These are phyloP conservation scores for Yarrowia divulgata DNA, from an alignment of 805 yeast species.

Conservation along the genomic window DNA sequence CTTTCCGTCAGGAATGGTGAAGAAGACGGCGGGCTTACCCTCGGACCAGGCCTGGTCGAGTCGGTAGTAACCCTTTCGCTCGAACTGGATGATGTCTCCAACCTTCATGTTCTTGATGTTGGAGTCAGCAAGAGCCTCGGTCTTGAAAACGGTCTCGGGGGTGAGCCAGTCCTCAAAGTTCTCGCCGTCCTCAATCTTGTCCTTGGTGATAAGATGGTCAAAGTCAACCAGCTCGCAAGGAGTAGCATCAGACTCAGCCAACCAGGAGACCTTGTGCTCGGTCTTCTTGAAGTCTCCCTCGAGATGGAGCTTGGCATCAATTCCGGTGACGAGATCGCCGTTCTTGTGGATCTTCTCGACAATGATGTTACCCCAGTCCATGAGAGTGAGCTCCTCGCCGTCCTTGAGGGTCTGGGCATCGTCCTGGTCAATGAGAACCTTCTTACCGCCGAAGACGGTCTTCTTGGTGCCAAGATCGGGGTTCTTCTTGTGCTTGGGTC, in stretches of 20 bases:
- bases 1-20: conserved; percentile 96
- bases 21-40: conserved; percentile 76
- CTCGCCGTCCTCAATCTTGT: conserved; percentile 92
- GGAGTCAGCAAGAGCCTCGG: conserved; percentile 78
- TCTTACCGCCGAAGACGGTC: conserved; percentile 64
- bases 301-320: conserved; percentile 81
- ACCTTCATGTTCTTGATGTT: conserved; percentile 77
- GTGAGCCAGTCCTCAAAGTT: conserved; percentile 91
- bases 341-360: conserved; percentile 72
- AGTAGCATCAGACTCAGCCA: conserved; percentile 81
- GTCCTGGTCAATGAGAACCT: conserved; percentile 80
- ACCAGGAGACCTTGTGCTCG: conserved; percentile 93
- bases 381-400: conserved; percentile 93
- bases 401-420: conserved; percentile 79
- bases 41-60: conserved; percentile 65
- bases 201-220: conserved; percentile 94
- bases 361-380: conserved; percentile 98
- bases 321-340: conserved; percentile 59
- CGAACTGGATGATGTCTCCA: conserved; percentile 92
- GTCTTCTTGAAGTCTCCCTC: conserved; percentile 98
- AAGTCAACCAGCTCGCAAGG: conserved; percentile 85
- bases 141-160: conserved; percentile 82
- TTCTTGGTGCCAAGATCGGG: conserved; percentile 86
- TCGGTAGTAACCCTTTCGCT: conserved; percentile 95
- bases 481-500: conserved; percentile 95